Conservation (phyloP, 2,329 filamentous ascomycete genomes). For the Ceratocystis colombiana region DNA sequence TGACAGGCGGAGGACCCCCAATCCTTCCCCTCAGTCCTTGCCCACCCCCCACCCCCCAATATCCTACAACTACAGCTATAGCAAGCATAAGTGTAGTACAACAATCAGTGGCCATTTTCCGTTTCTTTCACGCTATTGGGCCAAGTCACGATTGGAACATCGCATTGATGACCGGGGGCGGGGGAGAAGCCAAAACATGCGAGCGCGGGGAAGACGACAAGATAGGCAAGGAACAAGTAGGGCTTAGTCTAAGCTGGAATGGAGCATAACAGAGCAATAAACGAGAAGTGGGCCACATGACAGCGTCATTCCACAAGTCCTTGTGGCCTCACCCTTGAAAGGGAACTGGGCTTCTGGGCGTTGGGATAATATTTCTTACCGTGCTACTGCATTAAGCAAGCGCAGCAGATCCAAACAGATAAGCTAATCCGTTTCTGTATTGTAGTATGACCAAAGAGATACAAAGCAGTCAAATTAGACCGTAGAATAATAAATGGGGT, state of each 20-base stretch:
- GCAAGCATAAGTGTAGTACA: not conserved
- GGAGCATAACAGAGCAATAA: not conserved
- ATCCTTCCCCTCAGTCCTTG: not conserved
- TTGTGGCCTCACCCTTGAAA: not conserved
- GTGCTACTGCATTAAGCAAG: not conserved
- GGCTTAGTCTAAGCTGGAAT: not conserved
- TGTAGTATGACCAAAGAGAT: not conserved
- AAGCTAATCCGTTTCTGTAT: not conserved
- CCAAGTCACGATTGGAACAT: not conserved
- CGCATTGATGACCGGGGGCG: not conserved
- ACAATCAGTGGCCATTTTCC: not conserved
- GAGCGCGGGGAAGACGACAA: conserved; percentile 9
- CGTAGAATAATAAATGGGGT: too few species aligned
- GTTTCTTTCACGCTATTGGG: not conserved
- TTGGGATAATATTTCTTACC: conserved; percentile 9
- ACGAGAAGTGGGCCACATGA: conserved; percentile 6
- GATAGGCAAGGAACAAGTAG: not conserved
- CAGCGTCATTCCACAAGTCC: not conserved
- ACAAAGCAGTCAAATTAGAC: not conserved
- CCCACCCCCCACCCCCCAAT: not conserved
- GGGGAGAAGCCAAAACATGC: not conserved
- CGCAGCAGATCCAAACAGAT: not conserved
- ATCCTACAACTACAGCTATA: too few species aligned
- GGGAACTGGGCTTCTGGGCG: not conserved
- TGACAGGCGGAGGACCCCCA: conserved; percentile 1